Base-by-base conservation (phyloP, 140 eudicot species). In the Senecio squalidus region DNA sequence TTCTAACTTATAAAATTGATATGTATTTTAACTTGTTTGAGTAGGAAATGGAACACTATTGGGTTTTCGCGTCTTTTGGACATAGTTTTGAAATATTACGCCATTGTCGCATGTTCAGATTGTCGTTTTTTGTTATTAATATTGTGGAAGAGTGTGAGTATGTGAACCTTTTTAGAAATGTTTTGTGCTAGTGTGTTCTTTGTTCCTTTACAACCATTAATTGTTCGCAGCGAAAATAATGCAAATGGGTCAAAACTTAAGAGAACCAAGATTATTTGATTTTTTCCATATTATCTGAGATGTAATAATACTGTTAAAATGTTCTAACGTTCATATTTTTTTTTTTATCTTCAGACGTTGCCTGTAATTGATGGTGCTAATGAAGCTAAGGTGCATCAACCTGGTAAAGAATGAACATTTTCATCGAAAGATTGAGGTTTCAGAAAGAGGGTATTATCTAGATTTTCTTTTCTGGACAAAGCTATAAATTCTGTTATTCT, bases 331-430 rank as follows among this genome's bases (percentile, higher is more conserved):
- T 67, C 15, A 10, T 36, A 2, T 54, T 10, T 61, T 49, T 10
- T 61, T 49, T 62, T 48, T 40, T 23, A 23, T 69, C 10, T 79
- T 76, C 93, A 86, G 95, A 80, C 85, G 26, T 44, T 86, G 58
- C 95, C 85, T 56, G 85, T 68, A 6, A 52, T 71, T 23, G 88
- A 74, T 45, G 40, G 46, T 68, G 62, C 59, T 21, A 58, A 51
- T 40, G 75, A 55, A 44, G 75, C 57, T 34, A 82, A 70, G 70
- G 55, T 34, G 26, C 72, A 57, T 66, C 67, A 66, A 66, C 69
- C 62, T 39, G 67, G 43, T 46, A 73, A 79, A 62, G 68, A 70
- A 26, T 82, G 89, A 78, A 21, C 51, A 24, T 55, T 27, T 44
- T 27, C 10, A 18, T 26, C 27, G 6, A 25, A 23, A 22, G 1